Base-by-base conservation (phyloP, 257 asterid species). In the Solanum acaule region DNA sequence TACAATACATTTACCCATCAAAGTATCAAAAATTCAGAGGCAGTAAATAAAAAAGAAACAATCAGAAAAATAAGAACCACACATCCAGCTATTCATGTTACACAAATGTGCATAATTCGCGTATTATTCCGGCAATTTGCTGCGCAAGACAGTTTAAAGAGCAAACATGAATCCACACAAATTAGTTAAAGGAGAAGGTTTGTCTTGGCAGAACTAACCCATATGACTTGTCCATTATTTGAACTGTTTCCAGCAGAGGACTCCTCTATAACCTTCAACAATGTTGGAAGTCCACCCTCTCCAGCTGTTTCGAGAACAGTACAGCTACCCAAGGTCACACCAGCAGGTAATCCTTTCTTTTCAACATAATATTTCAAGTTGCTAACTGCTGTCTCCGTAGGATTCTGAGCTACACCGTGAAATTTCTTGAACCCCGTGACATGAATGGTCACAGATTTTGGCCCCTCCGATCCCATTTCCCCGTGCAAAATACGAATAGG, bases 351-450 rank as follows among this genome's bases (percentile, higher is more conserved):
- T 83, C 93, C 93, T 56, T 65, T 88, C 88, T 87, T 89, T 67
- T 92, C 92, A 27, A 89, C 94, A 88, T 88, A 94, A 63, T 84
- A 83, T 88, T 88, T 90, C 89, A 94, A 87, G 87, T 88, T 91
- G 81, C 76, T 91, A 38, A 93, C 95, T 22, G 91, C 87, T 1
- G 38, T 56, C 91, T 94, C 95, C 1, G 93, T 90, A 22, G 96
- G 96, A 90, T 94, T 94, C 88, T 89, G 90, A 56, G 88, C 61
- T 70, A 94, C 95, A 76, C 94, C 95, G 8, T 91, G 91, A 88
- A 94, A 94, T 87, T 91, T 94, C 93, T 92, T 93, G 92, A 92
- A 94, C 63, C 95, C 97, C 2, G 95, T 93, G 88, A 94, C 95
- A 76, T 93, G 92, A 70, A 94, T 91, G 59, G 88, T 89, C 67